phyloP scores from a whole-genome alignment of 1,284 basidiomycete species.

The Malassezia sympodialis region DNA sequence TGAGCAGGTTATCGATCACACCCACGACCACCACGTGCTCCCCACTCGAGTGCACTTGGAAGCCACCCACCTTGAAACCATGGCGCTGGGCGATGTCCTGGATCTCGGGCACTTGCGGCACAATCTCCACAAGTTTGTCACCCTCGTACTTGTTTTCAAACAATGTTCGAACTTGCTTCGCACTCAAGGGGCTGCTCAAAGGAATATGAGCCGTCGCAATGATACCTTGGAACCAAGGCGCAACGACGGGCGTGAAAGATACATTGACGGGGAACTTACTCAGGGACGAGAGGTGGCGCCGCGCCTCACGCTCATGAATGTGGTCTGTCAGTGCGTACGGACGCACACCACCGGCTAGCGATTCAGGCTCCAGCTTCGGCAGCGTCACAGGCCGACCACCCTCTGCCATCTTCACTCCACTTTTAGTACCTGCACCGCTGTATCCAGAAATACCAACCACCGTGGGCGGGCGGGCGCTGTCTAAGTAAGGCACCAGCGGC shows the following conservation, averaged over 20 bases:
- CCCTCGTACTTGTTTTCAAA: conserved; percentile 67
- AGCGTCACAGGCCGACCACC: conserved; percentile 52
- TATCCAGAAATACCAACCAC: conserved; percentile 90
- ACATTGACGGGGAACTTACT: conserved; percentile 54
- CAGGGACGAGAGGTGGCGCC: conserved; percentile 65
- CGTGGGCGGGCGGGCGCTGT: conserved; percentile 62
- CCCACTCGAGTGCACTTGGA: conserved; percentile 80
- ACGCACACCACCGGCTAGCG: conserved; percentile 64
- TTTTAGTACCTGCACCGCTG: conserved; percentile 83
- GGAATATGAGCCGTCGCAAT: conserved; percentile 75
- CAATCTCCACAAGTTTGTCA: conserved; percentile 64
- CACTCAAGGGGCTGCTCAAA: conserved; percentile 58
- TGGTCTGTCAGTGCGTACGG: conserved; percentile 90
- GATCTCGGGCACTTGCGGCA: conserved; percentile 65
- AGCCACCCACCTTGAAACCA: conserved; percentile 80
- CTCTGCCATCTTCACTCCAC: conserved; percentile 33
- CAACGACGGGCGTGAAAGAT: conserved; percentile 77
- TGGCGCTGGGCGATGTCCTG: conserved; percentile 69
- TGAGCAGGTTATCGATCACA: conserved; percentile 77
- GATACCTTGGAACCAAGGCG: conserved; percentile 95
- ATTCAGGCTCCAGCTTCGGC: conserved; percentile 70
- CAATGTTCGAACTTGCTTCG: conserved; percentile 62
- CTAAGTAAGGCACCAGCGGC: conserved; percentile 67
- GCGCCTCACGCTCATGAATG: conserved; percentile 93
- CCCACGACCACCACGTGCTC: conserved; percentile 77